Evolutionary conservation across 1,284 basidiomycete species (phyloP), one percentile per base, ranked within the genome.

Genomic region (Lentinula novae-zelandiae): DNA sequence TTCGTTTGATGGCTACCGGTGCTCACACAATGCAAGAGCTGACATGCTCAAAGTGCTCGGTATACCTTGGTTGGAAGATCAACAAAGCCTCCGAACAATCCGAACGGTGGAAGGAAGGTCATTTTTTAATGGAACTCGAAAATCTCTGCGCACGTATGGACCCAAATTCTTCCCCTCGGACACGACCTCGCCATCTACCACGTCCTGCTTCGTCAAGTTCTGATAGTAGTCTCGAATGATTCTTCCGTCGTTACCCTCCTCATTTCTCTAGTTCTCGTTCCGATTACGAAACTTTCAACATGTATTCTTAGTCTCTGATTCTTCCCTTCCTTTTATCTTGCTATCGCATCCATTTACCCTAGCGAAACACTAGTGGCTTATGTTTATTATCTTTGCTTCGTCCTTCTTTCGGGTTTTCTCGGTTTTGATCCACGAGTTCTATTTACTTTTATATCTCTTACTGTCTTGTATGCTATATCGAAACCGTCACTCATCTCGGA

Each of bases 61-160:
- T 75, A 17, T 83, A 82, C 66, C 74, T 87, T 44, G 85, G 85
- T n/a, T 86, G 82, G 82, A 81, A 82, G 68, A 84, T 87, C 60
- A 72, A 83, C 6, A 79, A 79, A 53, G 85, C 84, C 2, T 79
- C 82, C 67, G 83, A 86, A 62, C 68, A 68, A 50, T 72, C 81
- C 4, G 85, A 87, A 71, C 75, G 75, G 51, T 87, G 85, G 85
- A 87, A 87, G 70, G 84, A 85, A 66, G 81, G 82, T 8, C 70
- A 76, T 56, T 82, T 72, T 67, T 72, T 86, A 40, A 76, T 87
- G 34, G 85, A 87, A 70, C 75, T 86, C 22, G 82, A 81, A 52
- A 72, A 75, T 56, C 70, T 62, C 36, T 65, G 62, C 15, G 50
- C 60, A 3, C 56, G 61, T 13, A 22, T 58, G 13, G 62, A 63